phyloP scores from a whole-genome alignment of 1,284 basidiomycete species.

The Ceratobasidium sp. region DNA sequence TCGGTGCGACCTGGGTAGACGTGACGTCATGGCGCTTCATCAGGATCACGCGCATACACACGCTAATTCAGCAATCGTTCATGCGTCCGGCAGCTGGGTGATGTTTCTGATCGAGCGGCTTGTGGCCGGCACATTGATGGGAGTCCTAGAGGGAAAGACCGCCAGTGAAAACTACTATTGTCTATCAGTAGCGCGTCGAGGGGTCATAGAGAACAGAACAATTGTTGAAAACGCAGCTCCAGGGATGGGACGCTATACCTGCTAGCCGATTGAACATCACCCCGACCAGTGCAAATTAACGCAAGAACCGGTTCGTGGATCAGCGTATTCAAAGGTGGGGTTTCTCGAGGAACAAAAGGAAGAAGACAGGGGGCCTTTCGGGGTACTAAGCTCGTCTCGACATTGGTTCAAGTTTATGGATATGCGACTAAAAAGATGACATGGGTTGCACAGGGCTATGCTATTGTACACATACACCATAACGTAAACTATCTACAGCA shows the following conservation, averaged over 20 bases:
- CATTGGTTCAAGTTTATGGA: neutral
- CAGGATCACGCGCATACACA: slow-evolving; percentile 29
- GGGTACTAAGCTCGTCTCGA: neutral
- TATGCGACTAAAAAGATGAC: neutral
- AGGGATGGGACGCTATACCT: neutral
- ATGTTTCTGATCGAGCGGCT: neutral
- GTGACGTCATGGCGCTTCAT: slow-evolving; percentile 42
- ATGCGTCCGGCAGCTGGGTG: neutral
- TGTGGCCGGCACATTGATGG: neutral
- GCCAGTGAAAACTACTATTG: slow-evolving; percentile 8
- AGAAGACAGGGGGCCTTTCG: slow-evolving; percentile 12
- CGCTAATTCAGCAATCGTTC: neutral
- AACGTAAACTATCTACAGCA: slow-evolving; percentile 15
- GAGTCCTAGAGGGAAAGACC: neutral
- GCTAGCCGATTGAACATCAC: neutral
- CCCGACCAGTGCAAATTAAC: neutral
- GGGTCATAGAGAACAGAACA: slow-evolving; percentile 5
- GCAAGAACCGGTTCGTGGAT: neutral
- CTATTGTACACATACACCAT: slow-evolving; percentile 21
- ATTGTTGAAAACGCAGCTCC: neutral
- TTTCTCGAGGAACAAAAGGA: slow-evolving; percentile 16
- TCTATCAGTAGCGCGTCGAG: neutral
- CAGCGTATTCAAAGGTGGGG: neutral
- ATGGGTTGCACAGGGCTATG: neutral
- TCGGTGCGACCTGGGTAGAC: neutral